Evolutionary conservation across 352 stramenopile species (phyloP).

Genomic region (Peronospora tabacina): DNA sequence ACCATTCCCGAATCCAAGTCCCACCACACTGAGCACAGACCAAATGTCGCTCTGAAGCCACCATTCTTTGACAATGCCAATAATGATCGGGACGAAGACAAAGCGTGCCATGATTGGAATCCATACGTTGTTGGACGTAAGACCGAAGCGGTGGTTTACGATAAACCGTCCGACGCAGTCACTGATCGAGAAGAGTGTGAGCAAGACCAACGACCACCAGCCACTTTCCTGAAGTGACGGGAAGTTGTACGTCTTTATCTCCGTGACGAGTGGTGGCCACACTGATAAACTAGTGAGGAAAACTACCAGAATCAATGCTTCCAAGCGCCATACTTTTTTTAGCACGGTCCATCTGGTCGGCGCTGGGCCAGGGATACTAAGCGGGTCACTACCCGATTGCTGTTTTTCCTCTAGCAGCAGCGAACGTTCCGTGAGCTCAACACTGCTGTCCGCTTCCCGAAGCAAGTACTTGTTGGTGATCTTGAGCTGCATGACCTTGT

Average conservation of each 20-base stretch:
- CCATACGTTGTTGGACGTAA: slow-evolving; percentile 63
- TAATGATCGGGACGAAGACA: slow-evolving; percentile 58
- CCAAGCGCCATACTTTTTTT: slow-evolving; percentile 53
- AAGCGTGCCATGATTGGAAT: slow-evolving; percentile 48
- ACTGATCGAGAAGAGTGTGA: slow-evolving; percentile 68
- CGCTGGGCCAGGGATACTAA: slow-evolving; percentile 8
- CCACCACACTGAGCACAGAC: slow-evolving; percentile 57
- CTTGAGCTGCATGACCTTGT: slow-evolving; percentile 43
- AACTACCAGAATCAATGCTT: slow-evolving; percentile 61
- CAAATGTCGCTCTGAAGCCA: slow-evolving; percentile 66
- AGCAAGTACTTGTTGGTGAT: slow-evolving; percentile 53
- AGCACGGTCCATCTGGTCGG: slow-evolving; percentile 65
- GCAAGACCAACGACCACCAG: slow-evolving; percentile 78
- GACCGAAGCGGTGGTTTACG: slow-evolving; percentile 50
- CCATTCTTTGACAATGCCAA: slow-evolving; percentile 59
- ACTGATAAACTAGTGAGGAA: slow-evolving; percentile 67
- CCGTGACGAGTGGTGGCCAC: slow-evolving; percentile 74
- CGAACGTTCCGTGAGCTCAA: slow-evolving; percentile 55
- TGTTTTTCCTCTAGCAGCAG: slow-evolving; percentile 32
- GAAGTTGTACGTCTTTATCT: slow-evolving; percentile 79
- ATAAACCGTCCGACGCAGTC: slow-evolving; percentile 70
- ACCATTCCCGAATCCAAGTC: slow-evolving; percentile 73
- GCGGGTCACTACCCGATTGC: slow-evolving; percentile 17
- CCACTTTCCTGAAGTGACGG: slow-evolving; percentile 52
- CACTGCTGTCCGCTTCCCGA: slow-evolving; percentile 25